Base-by-base conservation (phyloP, 169 alveolate genomes). In the Plasmodium malariae region DNA sequence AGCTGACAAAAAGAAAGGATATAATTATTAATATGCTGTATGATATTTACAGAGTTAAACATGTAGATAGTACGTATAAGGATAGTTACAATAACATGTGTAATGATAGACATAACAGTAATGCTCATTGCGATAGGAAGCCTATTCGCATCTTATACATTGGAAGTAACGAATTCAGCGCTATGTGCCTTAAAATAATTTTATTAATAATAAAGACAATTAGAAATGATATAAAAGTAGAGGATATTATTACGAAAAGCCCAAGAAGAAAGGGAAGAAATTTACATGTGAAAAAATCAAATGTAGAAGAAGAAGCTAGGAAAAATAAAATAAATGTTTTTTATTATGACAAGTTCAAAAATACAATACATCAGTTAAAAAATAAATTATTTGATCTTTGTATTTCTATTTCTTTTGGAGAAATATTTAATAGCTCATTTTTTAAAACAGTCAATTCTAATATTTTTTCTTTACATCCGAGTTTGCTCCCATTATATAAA, bases 401-500 rank as follows among this genome's bases (percentile, higher is more conserved):
- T 36, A 65, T 78, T 62, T 62, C 78, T 45, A 55, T 54, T 62
- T 78, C 89, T 34, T 78, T 78, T 63, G 89, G 89, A 14, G 89
- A 78, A 78, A 55, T 78, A 62, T 78, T 78, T 78, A 78, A 78
- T 63, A 37, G 45, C 40, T 19, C n/a, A 21, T 78, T 78, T 78
- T 78, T 78, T 63, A 62, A 63, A 68, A 78, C 48, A 24, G 48
- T 78, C 32, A 37, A 49, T 43, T 32, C 89, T 69, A 62, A 78
- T 78, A 51, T 78, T 12, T 78, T 43, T 36, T 43, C 89, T 36
- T 78, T 78, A 68, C 89, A 78, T 68, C 89, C 89, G 48, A 78
- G 89, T 68, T 43, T 78, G 63, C 28, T 78, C n/a, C 89, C 89
- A 43, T 54, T 65, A 24, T 78, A 78, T 40, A 65, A 57, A 54